A percentile compares a stretch with the other conserved stretches of the same genome.
Conservation (phyloP, 176 grass and related monocot genomes). For the Phragmites australis region DNA sequence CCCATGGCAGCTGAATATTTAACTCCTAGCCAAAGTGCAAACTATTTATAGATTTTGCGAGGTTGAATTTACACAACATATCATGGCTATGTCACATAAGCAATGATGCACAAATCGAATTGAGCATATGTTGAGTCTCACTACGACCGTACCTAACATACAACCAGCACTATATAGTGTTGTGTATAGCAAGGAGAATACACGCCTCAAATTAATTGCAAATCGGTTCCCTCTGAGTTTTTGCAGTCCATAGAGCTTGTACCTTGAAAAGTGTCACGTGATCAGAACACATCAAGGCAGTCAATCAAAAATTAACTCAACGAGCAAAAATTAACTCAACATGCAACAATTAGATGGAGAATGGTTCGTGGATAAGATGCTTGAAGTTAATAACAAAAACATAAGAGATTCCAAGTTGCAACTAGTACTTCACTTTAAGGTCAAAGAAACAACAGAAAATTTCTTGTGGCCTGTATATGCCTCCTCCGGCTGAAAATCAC, state of each 20-base stretch:
- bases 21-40: slow-evolving; percentile 23
- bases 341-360: slow-evolving; percentile 59
- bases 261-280: slow-evolving; percentile 87
- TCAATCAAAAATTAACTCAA: slow-evolving; percentile 8
- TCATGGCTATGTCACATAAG: slow-evolving; percentile 5
- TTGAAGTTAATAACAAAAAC: slow-evolving; percentile 84
- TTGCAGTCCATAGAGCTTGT: slow-evolving; percentile 40
- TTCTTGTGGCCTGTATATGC: too few relatives aligned
- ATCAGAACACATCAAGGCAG: slow-evolving; percentile 35
- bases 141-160: neutral
- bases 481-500: too few relatives aligned
- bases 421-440: too few relatives aligned
- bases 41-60: slow-evolving; percentile 21
- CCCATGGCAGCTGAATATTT: slow-evolving; percentile 25
- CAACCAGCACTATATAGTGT: neutral
- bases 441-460: too few relatives aligned
- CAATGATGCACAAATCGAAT: slow-evolving; percentile 20
- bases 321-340: neutral
- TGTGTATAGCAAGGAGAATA: slow-evolving; percentile 21
- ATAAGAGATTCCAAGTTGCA: too few relatives aligned
- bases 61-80: neutral
- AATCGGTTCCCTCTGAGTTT: slow-evolving; percentile 74
- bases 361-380: slow-evolving; percentile 95
- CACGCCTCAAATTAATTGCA: slow-evolving; percentile 77
- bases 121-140: slow-evolving; percentile 36